A percentile compares a stretch with the other conserved stretches of the same genome.
Conservation (phyloP, 805 yeast species). For the Kodamaea lidongshanica region DNA sequence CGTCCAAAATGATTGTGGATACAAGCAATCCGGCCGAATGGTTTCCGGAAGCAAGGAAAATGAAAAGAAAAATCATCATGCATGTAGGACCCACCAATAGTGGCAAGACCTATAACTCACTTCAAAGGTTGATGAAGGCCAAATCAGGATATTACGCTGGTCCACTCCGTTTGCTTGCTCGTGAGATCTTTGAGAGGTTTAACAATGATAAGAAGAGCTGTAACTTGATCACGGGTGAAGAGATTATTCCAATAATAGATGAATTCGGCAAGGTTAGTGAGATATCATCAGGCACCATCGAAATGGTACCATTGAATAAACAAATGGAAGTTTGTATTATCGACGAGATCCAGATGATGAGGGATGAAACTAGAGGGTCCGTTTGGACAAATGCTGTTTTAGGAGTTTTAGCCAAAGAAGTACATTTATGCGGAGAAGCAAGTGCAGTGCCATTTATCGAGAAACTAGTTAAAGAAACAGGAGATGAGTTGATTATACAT, state of each 20-base stretch:
- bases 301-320: constrained; percentile 71
- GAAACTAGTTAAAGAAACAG: constrained; percentile 58
- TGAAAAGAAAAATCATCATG: constrained; percentile 75
- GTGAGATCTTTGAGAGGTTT: constrained; percentile 85
- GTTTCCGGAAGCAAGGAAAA: constrained; percentile 79
- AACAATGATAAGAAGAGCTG: constrained; percentile 61
- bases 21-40: constrained; percentile 44
- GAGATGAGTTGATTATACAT: constrained; percentile 72
- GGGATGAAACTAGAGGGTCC: constrained; percentile 72
- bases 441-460: constrained; percentile 67
- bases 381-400: constrained; percentile 92
- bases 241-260: constrained; percentile 67
- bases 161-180: constrained; percentile 81
- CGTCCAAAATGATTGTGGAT: constrained; percentile 15
- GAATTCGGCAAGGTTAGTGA: constrained; percentile 66
- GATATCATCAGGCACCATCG: constrained; percentile 83
- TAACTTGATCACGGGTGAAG: constrained; percentile 94
- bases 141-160: constrained; percentile 89
- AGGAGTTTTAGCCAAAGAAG: constrained; percentile 78
- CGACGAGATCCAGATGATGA: constrained; percentile 95
- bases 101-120: constrained; percentile 86
- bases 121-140: constrained; percentile 58
- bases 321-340: constrained; percentile 82
- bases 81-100: constrained; percentile 98
- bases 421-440: constrained; percentile 92